Conservation (phyloP, 2,329 filamentous ascomycete genomes). For the Pseudogymnoascus sp. region DNA sequence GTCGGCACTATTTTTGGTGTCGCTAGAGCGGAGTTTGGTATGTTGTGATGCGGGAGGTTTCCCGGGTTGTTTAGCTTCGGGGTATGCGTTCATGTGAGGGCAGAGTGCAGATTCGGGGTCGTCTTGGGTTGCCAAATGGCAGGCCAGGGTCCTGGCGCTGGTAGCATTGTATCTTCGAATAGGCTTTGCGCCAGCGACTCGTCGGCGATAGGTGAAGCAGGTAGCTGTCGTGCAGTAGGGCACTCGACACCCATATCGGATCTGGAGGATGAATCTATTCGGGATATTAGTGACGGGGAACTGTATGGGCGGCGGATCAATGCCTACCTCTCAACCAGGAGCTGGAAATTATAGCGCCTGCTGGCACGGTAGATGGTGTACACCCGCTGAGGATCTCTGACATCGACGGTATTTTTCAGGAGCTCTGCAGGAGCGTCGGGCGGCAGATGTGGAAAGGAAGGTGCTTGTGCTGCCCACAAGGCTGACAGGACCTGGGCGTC, state of each 20-base stretch:
- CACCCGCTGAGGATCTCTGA: conserved; percentile 53
- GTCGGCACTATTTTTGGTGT: not conserved
- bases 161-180: conserved; percentile 72
- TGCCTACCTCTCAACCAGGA: conserved; percentile 57
- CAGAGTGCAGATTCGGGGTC: conserved; percentile 67
- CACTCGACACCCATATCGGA: conserved; percentile 71
- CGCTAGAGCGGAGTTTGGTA: not conserved
- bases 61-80: not conserved
- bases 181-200: conserved; percentile 57
- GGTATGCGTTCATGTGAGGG: conserved; percentile 24
- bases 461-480: conserved; percentile 49
- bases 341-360: conserved; percentile 56
- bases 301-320: conserved; percentile 12
- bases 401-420: conserved; percentile 44
- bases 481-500: conserved; percentile 39
- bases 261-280: conserved; percentile 67
- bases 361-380: conserved; percentile 53
- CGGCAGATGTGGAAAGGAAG: conserved; percentile 49
- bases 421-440: conserved; percentile 52
- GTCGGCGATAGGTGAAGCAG: conserved; percentile 70
- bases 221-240: conserved; percentile 63
- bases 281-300: conserved; percentile 14
- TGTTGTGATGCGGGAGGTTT: not conserved
- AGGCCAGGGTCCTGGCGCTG: conserved; percentile 72
- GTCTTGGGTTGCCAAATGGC: conserved; percentile 72